These are phyloP conservation scores for Amanita subjunquillea DNA, from an alignment of 768 basidiomycete genomes.

Conservation along the genomic window DNA sequence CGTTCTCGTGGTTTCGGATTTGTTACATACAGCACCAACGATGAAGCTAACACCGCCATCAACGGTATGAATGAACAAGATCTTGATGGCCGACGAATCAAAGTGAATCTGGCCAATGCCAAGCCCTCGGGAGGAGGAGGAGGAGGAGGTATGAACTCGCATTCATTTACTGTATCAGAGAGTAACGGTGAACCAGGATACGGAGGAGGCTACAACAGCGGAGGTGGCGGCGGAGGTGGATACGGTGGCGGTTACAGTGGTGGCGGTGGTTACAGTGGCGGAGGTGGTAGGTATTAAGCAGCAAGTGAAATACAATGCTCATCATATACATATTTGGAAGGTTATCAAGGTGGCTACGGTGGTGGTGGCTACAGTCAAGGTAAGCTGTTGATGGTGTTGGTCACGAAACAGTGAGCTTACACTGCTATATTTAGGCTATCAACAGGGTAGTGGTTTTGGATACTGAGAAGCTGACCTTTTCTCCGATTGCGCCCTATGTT, in stretches of 20 bases:
- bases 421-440: background rate
- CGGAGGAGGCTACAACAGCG: slow-evolving; percentile 7
- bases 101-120: slow-evolving; percentile 78
- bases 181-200: slow-evolving; percentile 12
- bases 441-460: slow-evolving; percentile 12
- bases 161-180: background rate
- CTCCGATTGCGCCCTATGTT: background rate
- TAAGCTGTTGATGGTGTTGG: background rate
- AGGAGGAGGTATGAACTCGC: slow-evolving; percentile 18
- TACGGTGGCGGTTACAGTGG: slow-evolving; percentile 20
- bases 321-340: background rate
- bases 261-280: slow-evolving; percentile 13
- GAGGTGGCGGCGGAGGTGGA: slow-evolving; percentile 12
- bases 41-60: slow-evolving; percentile 78
- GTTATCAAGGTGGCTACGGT: slow-evolving; percentile 10
- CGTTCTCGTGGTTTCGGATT: slow-evolving; percentile 97
- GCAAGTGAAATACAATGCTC: background rate
- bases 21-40: slow-evolving; percentile 56
- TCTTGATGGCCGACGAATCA: slow-evolving; percentile 87
- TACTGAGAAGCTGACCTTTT: background rate
- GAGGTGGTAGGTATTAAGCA: slow-evolving; percentile 3
- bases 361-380: background rate
- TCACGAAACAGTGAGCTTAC: no score
- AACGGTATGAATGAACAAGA: slow-evolving; percentile 74
- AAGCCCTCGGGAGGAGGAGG: slow-evolving; percentile 46